phyloP scores from a whole-genome alignment of 139 green algal genomes.

The Medakamo hakoo region DNA sequence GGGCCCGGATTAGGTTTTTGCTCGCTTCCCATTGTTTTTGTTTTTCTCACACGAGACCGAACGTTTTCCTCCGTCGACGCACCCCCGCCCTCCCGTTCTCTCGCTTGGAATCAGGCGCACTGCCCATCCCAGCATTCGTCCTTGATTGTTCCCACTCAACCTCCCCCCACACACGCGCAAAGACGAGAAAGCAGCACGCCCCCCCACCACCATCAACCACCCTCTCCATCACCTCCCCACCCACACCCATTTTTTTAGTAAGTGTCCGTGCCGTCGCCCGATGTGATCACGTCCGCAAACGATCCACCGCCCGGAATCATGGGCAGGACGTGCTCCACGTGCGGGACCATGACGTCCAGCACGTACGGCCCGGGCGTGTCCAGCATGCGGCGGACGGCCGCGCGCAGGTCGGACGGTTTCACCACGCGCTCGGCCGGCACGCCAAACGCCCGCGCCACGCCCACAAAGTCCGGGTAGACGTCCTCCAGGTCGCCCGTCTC shows the following conservation, averaged over 20 bases:
- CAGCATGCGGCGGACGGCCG: slow-evolving; percentile 61
- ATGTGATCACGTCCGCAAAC: slow-evolving; percentile 95
- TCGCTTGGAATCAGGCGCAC: neutral
- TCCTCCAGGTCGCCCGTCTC: slow-evolving; percentile 46
- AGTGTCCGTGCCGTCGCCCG: slow-evolving; percentile 51
- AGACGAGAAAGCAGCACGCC: neutral
- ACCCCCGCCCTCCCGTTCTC: neutral
- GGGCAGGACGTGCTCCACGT: slow-evolving; percentile 97
- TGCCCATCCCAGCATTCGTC: neutral
- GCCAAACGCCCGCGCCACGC: slow-evolving; percentile 62
- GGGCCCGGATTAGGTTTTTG: neutral
- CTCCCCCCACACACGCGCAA: neutral
- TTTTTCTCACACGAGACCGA: neutral
- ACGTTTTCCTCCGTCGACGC: too few species aligned
- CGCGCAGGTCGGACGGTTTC: slow-evolving; percentile 34
- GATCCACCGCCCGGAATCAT: slow-evolving; percentile 94
- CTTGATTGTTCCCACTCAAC: neutral
- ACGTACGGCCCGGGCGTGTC: slow-evolving; percentile 89
- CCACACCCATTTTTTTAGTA: slow-evolving; percentile 12
- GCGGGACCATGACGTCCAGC: slow-evolving; percentile 96
- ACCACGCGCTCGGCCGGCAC: slow-evolving; percentile 59
- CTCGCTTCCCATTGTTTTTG: neutral
- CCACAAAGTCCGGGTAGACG: slow-evolving; percentile 98
- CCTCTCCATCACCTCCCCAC: neutral
- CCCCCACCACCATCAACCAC: too few species aligned